These are phyloP conservation scores for Penicillium frequentans DNA, from an alignment of 2,329 filamentous ascomycete species.

Conservation along the genomic window DNA sequence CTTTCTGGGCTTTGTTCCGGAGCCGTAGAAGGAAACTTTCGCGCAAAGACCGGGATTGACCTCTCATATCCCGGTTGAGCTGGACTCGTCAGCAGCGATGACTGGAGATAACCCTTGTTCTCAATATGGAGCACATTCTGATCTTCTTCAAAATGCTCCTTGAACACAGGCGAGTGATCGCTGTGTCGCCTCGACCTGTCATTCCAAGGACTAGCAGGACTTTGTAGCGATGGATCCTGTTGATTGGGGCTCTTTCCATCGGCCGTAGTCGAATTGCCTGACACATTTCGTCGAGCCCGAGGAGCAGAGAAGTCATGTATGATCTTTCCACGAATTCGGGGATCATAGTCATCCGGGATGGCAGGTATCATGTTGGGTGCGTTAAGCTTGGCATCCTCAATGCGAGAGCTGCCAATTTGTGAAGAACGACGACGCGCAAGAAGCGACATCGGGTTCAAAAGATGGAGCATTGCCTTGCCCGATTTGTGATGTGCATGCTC, in stretches of 20 bases:
- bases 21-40: slow-evolving; percentile 40
- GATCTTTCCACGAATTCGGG: slow-evolving; percentile 62
- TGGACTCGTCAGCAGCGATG: slow-evolving; percentile 34
- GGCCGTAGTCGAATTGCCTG: slow-evolving; percentile 20
- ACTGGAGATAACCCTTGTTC: slow-evolving; percentile 45
- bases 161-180: slow-evolving; percentile 59
- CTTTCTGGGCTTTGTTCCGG: slow-evolving; percentile 23
- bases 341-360: slow-evolving; percentile 62
- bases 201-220: slow-evolving; percentile 13
- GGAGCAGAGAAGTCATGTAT: slow-evolving; percentile 67
- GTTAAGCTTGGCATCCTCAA: slow-evolving; percentile 53
- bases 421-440: slow-evolving; percentile 58
- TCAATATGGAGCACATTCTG: slow-evolving; percentile 40
- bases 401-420: slow-evolving; percentile 48
- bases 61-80: slow-evolving; percentile 29
- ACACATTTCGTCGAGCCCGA: slow-evolving; percentile 46
- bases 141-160: slow-evolving; percentile 60
- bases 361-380: slow-evolving; percentile 51
- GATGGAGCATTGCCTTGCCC: slow-evolving; percentile 53
- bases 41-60: slow-evolving; percentile 45
- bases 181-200: slow-evolving; percentile 34
- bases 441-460: slow-evolving; percentile 63
- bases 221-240: slow-evolving; percentile 17
- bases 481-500: slow-evolving; percentile 34
- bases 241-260: slow-evolving; percentile 11